Percentiles rank a stretch among this genome's conserved stretches.
Evolutionary conservation across 108 stramenopile species (phyloP).

Genomic region (Cyclotella sp.): DNA sequence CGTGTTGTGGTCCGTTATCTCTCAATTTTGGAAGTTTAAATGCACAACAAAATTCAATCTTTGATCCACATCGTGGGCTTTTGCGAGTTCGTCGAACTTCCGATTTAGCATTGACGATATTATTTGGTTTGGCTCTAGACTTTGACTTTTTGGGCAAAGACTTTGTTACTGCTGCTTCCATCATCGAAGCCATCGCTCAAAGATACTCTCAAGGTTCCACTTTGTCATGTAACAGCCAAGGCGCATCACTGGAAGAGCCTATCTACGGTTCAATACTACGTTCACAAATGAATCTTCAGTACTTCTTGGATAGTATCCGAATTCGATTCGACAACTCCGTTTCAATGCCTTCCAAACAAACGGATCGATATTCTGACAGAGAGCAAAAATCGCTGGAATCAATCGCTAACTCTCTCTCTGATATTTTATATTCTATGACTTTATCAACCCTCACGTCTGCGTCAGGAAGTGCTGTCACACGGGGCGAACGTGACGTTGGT

Average conservation of each 20-base stretch:
- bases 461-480: conserved; percentile 58
- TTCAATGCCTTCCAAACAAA: conserved; percentile 7
- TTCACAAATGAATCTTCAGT: conserved; percentile 84
- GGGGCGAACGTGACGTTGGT: conserved; percentile 84
- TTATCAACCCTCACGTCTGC: conserved; percentile 64
- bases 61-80: conserved; percentile 52
- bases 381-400: conserved; percentile 40
- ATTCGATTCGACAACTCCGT: conserved; percentile 56
- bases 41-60: conserved; percentile 24
- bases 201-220: conserved; percentile 46
- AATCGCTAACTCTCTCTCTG: conserved; percentile 54
- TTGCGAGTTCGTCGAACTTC: conserved; percentile 65
- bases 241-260: conserved; percentile 4
- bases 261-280: conserved; percentile 63
- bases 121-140: conserved; percentile 86
- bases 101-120: conserved; percentile 73
- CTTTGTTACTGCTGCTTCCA: conserved; percentile 44
- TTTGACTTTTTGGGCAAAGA: conserved; percentile 81
- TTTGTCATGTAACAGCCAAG: background rate
- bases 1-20: conserved; percentile 62
- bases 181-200: conserved; percentile 61
- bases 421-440: conserved; percentile 75
- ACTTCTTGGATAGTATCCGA: conserved; percentile 76
- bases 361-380: conserved; percentile 10
- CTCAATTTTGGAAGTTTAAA: conserved; percentile 8